These are phyloP conservation scores for Sequoia sempervirens DNA, from an alignment of 75 land plant species.

Conservation along the genomic window DNA sequence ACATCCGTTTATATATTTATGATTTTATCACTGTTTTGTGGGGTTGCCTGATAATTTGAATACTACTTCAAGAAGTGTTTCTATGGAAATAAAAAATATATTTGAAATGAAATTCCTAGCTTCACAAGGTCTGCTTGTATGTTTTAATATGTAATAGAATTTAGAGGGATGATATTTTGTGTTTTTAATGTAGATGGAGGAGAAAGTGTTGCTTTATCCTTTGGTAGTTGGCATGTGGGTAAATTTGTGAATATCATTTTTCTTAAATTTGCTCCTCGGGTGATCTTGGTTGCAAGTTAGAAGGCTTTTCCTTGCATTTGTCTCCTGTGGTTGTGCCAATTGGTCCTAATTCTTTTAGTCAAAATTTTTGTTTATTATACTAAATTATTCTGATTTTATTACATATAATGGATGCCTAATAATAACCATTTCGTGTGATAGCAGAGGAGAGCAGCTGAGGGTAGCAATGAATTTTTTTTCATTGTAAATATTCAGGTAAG, in stretches of 20 bases:
- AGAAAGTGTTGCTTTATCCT: background rate
- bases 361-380: background rate
- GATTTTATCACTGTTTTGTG: conserved; percentile 3
- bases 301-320: background rate
- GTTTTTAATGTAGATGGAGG: background rate
- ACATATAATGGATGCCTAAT: background rate
- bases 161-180: background rate
- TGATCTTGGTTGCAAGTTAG: background rate
- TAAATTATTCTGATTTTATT: background rate
- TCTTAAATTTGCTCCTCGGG: background rate
- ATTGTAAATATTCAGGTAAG: conserved; percentile 80
- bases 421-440: background rate
- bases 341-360: background rate
- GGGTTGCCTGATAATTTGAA: background rate
- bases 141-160: background rate
- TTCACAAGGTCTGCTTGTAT: background rate
- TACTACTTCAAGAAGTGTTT: background rate
- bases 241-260: background rate
- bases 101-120: background rate
- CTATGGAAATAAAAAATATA: background rate
- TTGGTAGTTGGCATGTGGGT: background rate
- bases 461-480: conserved; percentile 76
- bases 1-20: background rate
- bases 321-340: background rate
- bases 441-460: conserved; percentile 65